Conservation (phyloP, 495 filamentous ascomycete species). For the Podospora australis region DNA sequence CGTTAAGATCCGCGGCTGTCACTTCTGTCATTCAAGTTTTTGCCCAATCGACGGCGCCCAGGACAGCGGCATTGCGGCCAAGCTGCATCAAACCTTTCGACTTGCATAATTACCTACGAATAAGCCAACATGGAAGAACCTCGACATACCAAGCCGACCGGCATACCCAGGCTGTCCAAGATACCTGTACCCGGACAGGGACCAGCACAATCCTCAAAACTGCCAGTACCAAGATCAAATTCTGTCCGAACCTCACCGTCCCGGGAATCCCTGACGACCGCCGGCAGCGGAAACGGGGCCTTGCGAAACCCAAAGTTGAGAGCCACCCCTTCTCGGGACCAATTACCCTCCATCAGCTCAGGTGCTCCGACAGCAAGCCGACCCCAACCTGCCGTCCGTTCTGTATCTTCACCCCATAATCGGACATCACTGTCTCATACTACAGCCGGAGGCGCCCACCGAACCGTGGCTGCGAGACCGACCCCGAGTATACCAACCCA, state of each 20-base stretch:
- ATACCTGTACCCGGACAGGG: conserved; percentile 25
- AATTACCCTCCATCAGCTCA: conserved; percentile 21
- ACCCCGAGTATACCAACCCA: not conserved
- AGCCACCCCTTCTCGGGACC: conserved; percentile 36
- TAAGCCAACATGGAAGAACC: conserved; percentile 31
- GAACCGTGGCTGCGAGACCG: conserved; percentile 4
- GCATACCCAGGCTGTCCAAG: conserved; percentile 25
- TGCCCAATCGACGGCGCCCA: no score
- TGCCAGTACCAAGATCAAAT: conserved; percentile 23
- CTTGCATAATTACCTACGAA: not conserved
- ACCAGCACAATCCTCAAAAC: conserved; percentile 18
- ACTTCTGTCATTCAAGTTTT: not conserved
- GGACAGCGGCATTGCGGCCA: no score
- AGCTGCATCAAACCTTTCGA: not conserved
- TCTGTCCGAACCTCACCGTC: conserved; percentile 26
- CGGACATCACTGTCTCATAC: conserved; percentile 5
- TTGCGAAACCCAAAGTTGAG: conserved; percentile 37
- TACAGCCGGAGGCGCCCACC: conserved; percentile 1
- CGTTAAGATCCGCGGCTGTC: not conserved
- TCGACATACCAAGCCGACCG: conserved; percentile 17
- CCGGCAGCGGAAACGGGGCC: conserved; percentile 4
- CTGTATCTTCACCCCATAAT: conserved; percentile 21
- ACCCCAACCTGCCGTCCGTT: conserved; percentile 10
- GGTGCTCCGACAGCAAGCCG: not conserved
- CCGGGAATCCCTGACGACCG: conserved; percentile 19